phyloP scores from a whole-genome alignment of 1,139 yeast genomes.

The Hanseniaspora gamundiae region DNA sequence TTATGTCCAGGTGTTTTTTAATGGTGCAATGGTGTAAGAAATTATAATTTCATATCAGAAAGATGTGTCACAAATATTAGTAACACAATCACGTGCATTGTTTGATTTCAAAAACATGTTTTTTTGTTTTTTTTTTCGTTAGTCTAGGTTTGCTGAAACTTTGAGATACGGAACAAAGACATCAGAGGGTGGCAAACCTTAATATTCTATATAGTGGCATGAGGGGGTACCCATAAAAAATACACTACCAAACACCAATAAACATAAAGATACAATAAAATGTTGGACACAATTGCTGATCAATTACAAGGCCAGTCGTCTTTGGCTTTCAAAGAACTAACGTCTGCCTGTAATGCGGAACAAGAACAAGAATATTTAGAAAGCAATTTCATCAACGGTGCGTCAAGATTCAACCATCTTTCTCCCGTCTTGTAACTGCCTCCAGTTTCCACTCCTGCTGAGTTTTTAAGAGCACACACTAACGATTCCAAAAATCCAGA shows the following conservation, averaged over 20 bases:
- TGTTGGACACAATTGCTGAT: constrained; percentile 6
- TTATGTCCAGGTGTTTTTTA: too few species aligned
- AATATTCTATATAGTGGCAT: background rate
- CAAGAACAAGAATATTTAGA: constrained; percentile 25
- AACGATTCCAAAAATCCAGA: constrained; percentile 89
- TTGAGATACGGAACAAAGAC: background rate
- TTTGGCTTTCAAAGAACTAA: constrained; percentile 11
- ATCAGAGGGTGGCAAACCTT: constrained; percentile 3
- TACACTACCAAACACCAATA: background rate
- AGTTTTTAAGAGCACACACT: constrained; percentile 92
- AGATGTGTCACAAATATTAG: too few species aligned
- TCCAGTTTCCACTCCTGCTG: constrained; percentile 86
- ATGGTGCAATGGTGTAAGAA: too few species aligned
- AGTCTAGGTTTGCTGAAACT: constrained; percentile 1
- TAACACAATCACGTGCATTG: too few species aligned
- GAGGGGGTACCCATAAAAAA: too few species aligned
- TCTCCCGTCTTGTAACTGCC: constrained; percentile 66
- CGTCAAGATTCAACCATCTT: constrained; percentile 20
- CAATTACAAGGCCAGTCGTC: constrained; percentile 2
- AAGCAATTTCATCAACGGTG: constrained; percentile 26
- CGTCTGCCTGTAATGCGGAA: constrained; percentile 8
- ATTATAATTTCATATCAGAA: too few species aligned
- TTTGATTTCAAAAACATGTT: too few species aligned
- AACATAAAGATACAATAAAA: background rate
- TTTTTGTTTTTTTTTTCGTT: constrained; percentile 2